Evolutionary conservation across 306 rosid genomes (phyloP).

Genomic region (Albizia julibrissin): DNA sequence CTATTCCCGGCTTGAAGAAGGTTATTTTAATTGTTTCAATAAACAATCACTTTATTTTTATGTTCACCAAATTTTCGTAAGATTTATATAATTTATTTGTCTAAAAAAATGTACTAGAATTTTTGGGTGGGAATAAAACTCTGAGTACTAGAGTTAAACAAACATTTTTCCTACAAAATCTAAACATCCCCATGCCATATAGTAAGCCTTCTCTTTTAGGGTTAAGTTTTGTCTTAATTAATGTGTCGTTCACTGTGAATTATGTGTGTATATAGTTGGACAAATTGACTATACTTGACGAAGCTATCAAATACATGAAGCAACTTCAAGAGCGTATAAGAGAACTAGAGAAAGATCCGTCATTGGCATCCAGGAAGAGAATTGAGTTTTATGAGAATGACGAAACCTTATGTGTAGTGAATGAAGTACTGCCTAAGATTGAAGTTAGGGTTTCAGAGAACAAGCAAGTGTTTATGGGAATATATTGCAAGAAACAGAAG

Average conservation of each 20-base stretch:
- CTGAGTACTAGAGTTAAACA: not conserved
- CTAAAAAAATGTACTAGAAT: not conserved
- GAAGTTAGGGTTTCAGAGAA: no score
- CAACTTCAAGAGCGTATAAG: not conserved
- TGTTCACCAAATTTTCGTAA: not conserved
- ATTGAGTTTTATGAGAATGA: no score
- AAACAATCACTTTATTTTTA: not conserved
- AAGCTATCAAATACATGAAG: not conserved
- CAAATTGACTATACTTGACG: not conserved
- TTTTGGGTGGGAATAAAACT: not conserved
- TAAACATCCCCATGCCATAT: no score
- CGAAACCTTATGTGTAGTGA: not conserved
- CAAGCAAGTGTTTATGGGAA: not conserved
- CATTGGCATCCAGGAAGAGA: no score
- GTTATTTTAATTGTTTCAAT: not conserved
- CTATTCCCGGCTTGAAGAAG: slow-evolving; percentile 45
- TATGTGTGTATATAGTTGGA: not conserved
- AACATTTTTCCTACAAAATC: no score
- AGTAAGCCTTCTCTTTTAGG: not conserved
- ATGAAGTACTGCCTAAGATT: not conserved
- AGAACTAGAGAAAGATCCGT: not conserved
- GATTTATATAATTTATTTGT: not conserved
- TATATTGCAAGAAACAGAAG: no score
- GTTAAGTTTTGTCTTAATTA: not conserved
- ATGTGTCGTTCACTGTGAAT: not conserved